These are phyloP conservation scores for Colletotrichum navitas DNA, from an alignment of 2,329 filamentous ascomycete genomes.

Conservation along the genomic window DNA sequence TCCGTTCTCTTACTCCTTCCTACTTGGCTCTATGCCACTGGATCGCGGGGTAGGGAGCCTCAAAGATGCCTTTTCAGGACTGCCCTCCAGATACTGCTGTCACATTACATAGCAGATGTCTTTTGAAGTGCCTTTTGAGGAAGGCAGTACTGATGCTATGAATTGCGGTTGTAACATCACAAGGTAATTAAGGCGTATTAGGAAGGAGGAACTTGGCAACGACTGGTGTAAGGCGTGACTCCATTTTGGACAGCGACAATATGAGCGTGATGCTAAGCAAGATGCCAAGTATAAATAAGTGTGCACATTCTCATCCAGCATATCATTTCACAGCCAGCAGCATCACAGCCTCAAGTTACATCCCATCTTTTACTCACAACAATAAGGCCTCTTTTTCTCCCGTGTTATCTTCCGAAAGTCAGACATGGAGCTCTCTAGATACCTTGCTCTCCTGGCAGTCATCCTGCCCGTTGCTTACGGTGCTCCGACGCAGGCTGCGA, in stretches of 20 bases:
- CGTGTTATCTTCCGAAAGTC: conserved; percentile 45
- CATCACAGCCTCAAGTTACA: conserved; percentile 23
- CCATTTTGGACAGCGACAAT: neutral
- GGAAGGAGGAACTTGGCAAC: conserved; percentile 30
- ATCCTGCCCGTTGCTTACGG: conserved; percentile 56
- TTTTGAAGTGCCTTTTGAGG: conserved; percentile 31
- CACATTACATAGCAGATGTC: conserved; percentile 6
- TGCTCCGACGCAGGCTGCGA: conserved; percentile 52
- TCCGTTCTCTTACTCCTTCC: conserved; percentile 30
- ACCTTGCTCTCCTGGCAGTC: conserved; percentile 54
- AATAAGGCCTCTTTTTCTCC: neutral
- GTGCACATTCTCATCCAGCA: conserved; percentile 13
- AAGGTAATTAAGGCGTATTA: conserved; percentile 19
- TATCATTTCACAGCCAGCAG: neutral
- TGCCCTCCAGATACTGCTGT: conserved; percentile 13
- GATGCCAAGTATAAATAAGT: conserved; percentile 31
- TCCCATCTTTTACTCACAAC: neutral
- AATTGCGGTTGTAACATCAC: conserved; percentile 23
- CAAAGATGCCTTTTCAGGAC: neutral
- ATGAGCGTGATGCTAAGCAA: neutral
- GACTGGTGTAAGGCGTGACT: conserved; percentile 1
- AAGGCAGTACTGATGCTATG: conserved; percentile 15
- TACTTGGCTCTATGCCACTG: conserved; percentile 7
- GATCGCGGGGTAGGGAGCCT: neutral
- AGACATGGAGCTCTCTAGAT: conserved; percentile 54